Evolutionary conservation across 257 asterid species (phyloP).

Genomic region (Marsdenia floribunda): DNA sequence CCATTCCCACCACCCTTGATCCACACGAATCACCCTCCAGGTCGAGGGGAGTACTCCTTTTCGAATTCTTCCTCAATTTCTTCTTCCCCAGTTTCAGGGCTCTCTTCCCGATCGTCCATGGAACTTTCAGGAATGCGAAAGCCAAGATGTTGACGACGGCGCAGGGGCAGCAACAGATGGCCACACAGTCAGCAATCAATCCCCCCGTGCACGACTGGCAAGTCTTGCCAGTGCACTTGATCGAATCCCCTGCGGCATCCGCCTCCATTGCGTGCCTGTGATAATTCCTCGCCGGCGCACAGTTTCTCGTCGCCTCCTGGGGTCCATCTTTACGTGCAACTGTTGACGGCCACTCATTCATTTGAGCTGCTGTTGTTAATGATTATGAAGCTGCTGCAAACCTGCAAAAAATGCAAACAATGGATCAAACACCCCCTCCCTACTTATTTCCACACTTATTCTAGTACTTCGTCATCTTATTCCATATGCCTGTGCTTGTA

Average conservation of each 20-base stretch:
- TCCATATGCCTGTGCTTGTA: conserved; percentile 2
- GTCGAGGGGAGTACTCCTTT: conserved; percentile 7
- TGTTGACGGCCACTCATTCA: conserved; percentile 28
- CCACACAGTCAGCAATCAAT: conserved; percentile 89
- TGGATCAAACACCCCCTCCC: conserved; percentile 7
- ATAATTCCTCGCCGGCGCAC: conserved; percentile 17
- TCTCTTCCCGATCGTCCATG: conserved; percentile 71
- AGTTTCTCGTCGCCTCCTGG: conserved; percentile 8
- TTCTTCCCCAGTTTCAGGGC: conserved; percentile 33
- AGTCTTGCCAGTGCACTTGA: conserved; percentile 59
- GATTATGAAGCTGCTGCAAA: not conserved
- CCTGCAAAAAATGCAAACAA: conserved; percentile 7
- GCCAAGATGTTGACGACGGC: conserved; percentile 65
- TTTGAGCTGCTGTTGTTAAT: conserved; percentile 15
- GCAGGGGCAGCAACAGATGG: conserved; percentile 93
- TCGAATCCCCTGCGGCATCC: conserved; percentile 36
- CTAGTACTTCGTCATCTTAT: not conserved
- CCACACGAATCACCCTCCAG: conserved; percentile 3
- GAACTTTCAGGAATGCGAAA: conserved; percentile 67
- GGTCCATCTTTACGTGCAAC: conserved; percentile 11
- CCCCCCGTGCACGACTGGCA: conserved; percentile 89
- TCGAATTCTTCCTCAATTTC: conserved; percentile 25
- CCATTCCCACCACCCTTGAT: conserved; percentile 16
- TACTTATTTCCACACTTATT: not conserved
- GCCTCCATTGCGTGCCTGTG: conserved; percentile 28